phyloP scores from a whole-genome alignment of 192 early-diverging fungal species.

The Podila minutissima region DNA sequence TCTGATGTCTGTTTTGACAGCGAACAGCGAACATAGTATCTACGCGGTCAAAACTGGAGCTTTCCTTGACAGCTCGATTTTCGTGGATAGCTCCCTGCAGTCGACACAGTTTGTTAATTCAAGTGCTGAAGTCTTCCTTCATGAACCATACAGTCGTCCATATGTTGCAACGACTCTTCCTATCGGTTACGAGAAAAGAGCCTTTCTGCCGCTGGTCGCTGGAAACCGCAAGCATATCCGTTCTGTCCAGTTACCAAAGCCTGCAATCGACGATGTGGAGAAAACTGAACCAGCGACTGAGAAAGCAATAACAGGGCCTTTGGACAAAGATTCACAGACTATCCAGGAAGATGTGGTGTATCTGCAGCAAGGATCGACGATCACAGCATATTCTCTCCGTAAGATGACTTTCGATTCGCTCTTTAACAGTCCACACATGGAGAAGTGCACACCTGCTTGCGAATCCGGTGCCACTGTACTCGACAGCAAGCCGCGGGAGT shows the following conservation, averaged over 20 bases:
- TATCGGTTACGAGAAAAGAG: too few relatives aligned
- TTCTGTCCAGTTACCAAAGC: too few relatives aligned
- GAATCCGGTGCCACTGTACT: background rate
- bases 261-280: too few relatives aligned
- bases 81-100: too few relatives aligned
- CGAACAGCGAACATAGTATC: background rate
- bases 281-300: background rate
- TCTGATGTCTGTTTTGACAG: background rate
- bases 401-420: background rate
- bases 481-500: background rate
- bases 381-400: background rate
- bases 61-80: too few relatives aligned
- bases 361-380: background rate
- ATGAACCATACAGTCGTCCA: too few relatives aligned
- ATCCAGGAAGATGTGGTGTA: background rate
- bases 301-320: background rate
- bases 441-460: background rate
- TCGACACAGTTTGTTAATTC: too few relatives aligned
- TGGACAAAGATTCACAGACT: background rate
- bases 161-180: too few relatives aligned
- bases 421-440: background rate
- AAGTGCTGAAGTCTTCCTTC: too few relatives aligned
- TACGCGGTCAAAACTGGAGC: too few relatives aligned
- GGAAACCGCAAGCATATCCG: too few relatives aligned
- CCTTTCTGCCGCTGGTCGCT: too few relatives aligned